Evolutionary conservation across 345 rosid species (phyloP).

Genomic region (Orychophragmus violaceus): DNA sequence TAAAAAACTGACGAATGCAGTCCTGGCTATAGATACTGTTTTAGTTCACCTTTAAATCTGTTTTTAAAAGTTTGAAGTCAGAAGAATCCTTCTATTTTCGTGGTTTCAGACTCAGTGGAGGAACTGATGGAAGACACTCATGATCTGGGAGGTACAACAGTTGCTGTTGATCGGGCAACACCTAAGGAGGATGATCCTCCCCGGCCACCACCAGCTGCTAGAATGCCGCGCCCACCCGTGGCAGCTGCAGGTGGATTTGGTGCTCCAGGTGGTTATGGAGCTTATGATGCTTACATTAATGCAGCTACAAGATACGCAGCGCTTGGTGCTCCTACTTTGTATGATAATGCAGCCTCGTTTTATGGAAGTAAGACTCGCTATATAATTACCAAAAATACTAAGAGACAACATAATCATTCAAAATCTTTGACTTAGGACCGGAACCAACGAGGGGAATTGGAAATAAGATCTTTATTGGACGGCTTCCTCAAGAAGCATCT

Average conservation of each 20-base stretch:
- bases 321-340: constrained; percentile 86
- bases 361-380: constrained; percentile 68
- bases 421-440: constrained; percentile 42
- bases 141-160: constrained; percentile 84
- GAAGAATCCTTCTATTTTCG: neutral
- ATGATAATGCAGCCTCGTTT: constrained; percentile 69
- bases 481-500: constrained; percentile 95
- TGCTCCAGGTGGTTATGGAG: constrained; percentile 86
- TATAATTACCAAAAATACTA: neutral
- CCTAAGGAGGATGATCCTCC: constrained; percentile 92
- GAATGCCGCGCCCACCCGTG: constrained; percentile 36
- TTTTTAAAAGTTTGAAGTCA: neutral
- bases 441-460: constrained; percentile 72
- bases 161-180: constrained; percentile 95
- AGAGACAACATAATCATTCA: neutral
- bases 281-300: constrained; percentile 94
- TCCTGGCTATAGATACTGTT: neutral
- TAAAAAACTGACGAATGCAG: neutral
- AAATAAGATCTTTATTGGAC: constrained; percentile 89
- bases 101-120: constrained; percentile 73
- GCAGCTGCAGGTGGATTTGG: constrained; percentile 58
- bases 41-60: neutral
- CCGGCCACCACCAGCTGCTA: constrained; percentile 46
- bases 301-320: constrained; percentile 97
- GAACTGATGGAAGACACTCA: constrained; percentile 83